Evolutionary conservation across 2,329 filamentous ascomycete genomes (phyloP).

Genomic region (Myriosclerotinia scirpicola): DNA sequence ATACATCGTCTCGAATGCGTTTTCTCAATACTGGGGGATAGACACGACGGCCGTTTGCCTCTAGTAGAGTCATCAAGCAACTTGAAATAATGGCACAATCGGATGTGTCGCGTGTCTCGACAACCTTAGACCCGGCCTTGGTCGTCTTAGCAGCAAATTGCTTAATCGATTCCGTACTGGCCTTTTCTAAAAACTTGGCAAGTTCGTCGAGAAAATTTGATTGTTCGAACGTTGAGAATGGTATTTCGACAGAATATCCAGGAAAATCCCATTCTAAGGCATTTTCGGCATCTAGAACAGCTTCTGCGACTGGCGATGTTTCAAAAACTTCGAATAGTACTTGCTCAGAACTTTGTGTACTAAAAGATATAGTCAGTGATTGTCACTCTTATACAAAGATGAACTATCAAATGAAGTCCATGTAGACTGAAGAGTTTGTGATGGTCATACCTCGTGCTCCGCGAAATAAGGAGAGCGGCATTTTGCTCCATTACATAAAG

Average conservation of each 20-base stretch:
- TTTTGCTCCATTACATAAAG: too few relatives aligned
- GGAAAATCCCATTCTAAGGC: constrained; percentile 62
- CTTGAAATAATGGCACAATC: neutral
- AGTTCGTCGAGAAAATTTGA: constrained; percentile 50
- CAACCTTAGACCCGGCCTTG: neutral
- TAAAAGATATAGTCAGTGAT: neutral
- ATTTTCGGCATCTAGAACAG: constrained; percentile 43
- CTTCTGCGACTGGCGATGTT: constrained; percentile 47
- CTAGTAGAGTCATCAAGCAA: neutral
- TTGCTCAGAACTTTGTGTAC: constrained; percentile 24
- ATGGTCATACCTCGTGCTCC: too few relatives aligned
- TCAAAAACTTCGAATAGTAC: constrained; percentile 62
- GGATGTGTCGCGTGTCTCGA: neutral
- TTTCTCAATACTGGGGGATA: neutral
- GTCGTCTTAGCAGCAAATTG: constrained; percentile 47
- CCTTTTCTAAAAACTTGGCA: constrained; percentile 55
- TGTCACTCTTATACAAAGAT: constrained; percentile 23
- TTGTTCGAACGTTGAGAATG: constrained; percentile 44
- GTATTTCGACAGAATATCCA: constrained; percentile 50
- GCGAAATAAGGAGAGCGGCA: neutral
- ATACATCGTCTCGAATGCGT: neutral
- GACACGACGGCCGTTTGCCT: neutral
- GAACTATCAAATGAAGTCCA: neutral
- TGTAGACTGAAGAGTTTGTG: neutral
- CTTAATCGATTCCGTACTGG: constrained; percentile 53